These are phyloP conservation scores for Solanum neorickii DNA, from an alignment of 257 asterid genomes.

Conservation along the genomic window DNA sequence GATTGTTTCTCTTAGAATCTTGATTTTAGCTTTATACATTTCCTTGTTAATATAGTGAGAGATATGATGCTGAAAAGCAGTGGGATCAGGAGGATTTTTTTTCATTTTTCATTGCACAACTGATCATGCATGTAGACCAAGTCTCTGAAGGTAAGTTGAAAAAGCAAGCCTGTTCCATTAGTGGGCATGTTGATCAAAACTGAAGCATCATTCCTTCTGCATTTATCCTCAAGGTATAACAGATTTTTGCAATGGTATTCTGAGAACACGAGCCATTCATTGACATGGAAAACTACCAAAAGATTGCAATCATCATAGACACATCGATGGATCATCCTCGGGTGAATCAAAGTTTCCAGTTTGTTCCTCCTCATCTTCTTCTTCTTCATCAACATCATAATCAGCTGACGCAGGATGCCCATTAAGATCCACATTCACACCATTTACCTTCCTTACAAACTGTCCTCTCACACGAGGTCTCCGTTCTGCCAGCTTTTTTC, in stretches of 20 bases:
- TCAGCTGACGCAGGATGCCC: slow-evolving; percentile 69
- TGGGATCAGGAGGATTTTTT: not conserved
- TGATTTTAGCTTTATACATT: not conserved
- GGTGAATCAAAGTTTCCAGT: slow-evolving; percentile 1
- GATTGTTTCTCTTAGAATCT: not conserved
- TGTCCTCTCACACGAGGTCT: slow-evolving; percentile 94
- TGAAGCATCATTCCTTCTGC: not conserved
- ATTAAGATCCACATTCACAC: slow-evolving; percentile 64
- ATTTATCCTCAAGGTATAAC: not conserved
- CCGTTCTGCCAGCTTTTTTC: slow-evolving; percentile 86
- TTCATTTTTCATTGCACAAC: not conserved
- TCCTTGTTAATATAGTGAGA: not conserved
- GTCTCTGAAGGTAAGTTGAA: not conserved
- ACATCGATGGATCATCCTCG: slow-evolving; percentile 2
- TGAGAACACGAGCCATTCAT: not conserved
- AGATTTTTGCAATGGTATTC: not conserved
- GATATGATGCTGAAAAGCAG: not conserved
- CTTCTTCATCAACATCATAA: slow-evolving; percentile 39
- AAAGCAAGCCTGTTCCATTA: not conserved
- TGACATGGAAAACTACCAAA: not conserved
- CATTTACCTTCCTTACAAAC: slow-evolving; percentile 82
- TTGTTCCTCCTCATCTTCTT: slow-evolving; percentile 19
- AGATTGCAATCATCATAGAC: not conserved
- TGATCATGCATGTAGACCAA: not conserved
- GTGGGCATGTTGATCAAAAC: not conserved